A percentile compares a stretch with the other conserved stretches of the same genome.
These are phyloP conservation scores for Boletellus sp. DNA, from an alignment of 768 basidiomycete genomes.

Conservation along the genomic window DNA sequence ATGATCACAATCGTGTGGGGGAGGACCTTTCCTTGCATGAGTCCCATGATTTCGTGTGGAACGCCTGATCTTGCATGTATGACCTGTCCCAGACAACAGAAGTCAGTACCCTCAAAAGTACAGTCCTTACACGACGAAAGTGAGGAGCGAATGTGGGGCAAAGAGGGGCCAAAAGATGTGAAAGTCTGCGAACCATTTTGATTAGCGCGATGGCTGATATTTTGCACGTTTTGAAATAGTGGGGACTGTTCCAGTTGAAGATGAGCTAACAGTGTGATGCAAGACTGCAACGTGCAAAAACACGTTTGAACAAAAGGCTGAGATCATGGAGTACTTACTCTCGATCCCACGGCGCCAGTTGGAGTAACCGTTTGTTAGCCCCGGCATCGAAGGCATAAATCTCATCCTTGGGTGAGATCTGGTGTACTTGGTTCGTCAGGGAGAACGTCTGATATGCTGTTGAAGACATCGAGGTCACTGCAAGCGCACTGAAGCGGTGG, in stretches of 20 bases:
- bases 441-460: conserved; percentile 73
- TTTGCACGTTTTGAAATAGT: conserved; percentile 85
- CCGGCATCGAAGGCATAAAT: conserved; percentile 74
- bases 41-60: conserved; percentile 97
- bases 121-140: no score
- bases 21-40: conserved; percentile 96
- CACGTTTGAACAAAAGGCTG: conserved; percentile 1
- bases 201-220: conserved; percentile 94
- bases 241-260: conserved; percentile 45
- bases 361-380: conserved; percentile 61
- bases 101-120: not conserved
- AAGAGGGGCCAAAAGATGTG: not conserved
- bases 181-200: conserved; percentile 71
- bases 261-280: not conserved
- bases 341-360: conserved; percentile 76
- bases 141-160: no score
- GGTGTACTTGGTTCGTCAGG: conserved; percentile 63
- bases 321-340: conserved; percentile 54
- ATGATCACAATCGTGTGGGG: conserved; percentile 78
- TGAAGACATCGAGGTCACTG: conserved; percentile 30
- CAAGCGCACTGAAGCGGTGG: no score
- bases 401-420: conserved; percentile 72
- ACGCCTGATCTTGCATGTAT: conserved; percentile 98
- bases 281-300: not conserved
- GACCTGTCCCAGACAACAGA: conserved; percentile 50